Evolutionary conservation across 2,329 filamentous ascomycete genomes (phyloP), one percentile per base, ranked within the genome.

Genomic region (Claviceps humidiphila): DNA sequence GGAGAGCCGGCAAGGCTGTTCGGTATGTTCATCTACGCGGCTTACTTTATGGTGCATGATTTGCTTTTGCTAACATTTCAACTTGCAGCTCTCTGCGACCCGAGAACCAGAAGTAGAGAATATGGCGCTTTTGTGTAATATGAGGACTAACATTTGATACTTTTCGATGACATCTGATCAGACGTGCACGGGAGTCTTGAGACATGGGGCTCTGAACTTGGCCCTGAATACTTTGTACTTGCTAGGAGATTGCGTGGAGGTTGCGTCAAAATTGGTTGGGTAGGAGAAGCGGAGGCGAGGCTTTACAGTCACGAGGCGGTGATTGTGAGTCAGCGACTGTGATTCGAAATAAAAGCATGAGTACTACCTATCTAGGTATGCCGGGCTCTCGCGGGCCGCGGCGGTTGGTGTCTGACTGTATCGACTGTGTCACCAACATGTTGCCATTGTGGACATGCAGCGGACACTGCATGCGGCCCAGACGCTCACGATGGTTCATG

Each of bases 1-100:
- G 93, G 93, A 83, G 87, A 68, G 93, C 93, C 60, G 93, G 93
- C 72, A 97, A 96, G 84, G 88, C 93, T 64, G 93, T 98, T 66
- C 86, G 91, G 78, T 84, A 75, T 66, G 78, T 72, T 24, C 11
- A 5, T 16, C 22, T 14, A n/a, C 16, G 45, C 20, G 5, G 5
- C 3, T 14, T 3, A 45, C 6, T 16, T 30, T 9, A 26, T 45
- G 24, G 30, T 13, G 4, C 16, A 16, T 14, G 1, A 38, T 39
- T 22, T 11, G 9, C 30, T 11, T 20, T 46, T 41, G 42, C 53
- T 50, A 47, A 52, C 26, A 11, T 40, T n/a, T 14, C 7, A 8
- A 14, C 54, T 49, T 53, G 52, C 59, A 84, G 82, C 63, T 77
- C 81, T 66, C 85, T 93, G 68, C 86, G 87, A 68, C 87, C 87